Base-by-base conservation (phyloP, 805 yeast genomes). In the Starmerella geochares region DNA sequence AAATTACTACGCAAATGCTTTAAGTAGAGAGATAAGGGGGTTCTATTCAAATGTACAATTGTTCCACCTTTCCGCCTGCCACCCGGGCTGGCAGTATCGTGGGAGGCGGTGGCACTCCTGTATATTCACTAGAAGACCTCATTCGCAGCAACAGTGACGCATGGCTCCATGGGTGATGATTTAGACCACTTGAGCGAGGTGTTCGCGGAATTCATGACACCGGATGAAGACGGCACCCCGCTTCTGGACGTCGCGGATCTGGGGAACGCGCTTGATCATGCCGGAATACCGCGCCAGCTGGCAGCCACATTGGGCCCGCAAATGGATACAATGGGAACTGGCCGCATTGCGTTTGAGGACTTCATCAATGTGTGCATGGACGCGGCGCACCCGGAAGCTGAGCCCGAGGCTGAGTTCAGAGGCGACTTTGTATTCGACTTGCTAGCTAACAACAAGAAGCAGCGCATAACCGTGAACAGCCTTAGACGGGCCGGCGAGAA, bases 171-270 rank as follows among this genome's bases (percentile, higher is more conserved):
- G 42, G 44, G 44, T 3, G 44, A 40, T 27, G 44, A 40, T 9
- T 40, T 53, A 19, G 53, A 53, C 19, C 46, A 19, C 27, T 46
- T 47, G 19, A 39, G 21, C 20, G 50, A 27, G 20, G 65, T 60
- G 17, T 64, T 64, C 42, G 60, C 62, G 3, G 60, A 62, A 37
- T 60, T 48, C 38, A 58, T 65, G 61, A 58, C 54, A 10, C 58
- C 58, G n/a, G 59, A 54, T 9, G 63, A 58, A n/a, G 54, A 50
- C 11, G 60, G 60, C 3, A 58, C 55, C 46, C 61, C 59, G 1
- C 50, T 65, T 24, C 51, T 60, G 2, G 47, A 54, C 4, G 19
- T 20, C 5, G 47, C 33, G 1, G 56, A 56, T 42, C 49, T 67
- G n/a, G 49, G 49, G 3, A 60, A 58, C 21, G 65, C 63, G 1